These are phyloP conservation scores for Leccinum boreale DNA, from an alignment of 768 basidiomycete genomes.

Conservation along the genomic window DNA sequence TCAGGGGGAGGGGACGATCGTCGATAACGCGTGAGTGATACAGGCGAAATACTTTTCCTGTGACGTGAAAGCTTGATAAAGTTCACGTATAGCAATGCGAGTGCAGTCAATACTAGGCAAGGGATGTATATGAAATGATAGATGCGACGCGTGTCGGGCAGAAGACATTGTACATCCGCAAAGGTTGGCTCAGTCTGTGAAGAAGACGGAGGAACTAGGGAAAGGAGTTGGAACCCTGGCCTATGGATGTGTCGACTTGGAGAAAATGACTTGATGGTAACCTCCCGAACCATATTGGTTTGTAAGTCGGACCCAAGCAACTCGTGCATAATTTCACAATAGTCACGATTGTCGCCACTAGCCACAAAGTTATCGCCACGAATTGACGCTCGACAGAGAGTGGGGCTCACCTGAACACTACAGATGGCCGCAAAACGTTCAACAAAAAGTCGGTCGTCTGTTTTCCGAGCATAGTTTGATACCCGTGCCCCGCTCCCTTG, in stretches of 20 bases:
- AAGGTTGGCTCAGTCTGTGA: conserved; percentile 40
- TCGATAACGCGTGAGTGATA: conserved; percentile 32
- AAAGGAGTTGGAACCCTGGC: conserved; percentile 86
- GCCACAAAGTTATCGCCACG: neutral
- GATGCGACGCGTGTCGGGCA: conserved; percentile 70
- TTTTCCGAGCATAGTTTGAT: conserved; percentile 79
- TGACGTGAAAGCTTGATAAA: conserved; percentile 21
- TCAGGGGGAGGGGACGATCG: conserved; percentile 22
- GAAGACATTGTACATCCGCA: conserved; percentile 65
- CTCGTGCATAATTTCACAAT: conserved; percentile 72
- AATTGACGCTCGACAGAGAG: neutral
- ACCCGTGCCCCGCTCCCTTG: conserved; percentile 75
- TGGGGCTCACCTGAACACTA: conserved; percentile 64
- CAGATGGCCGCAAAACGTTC: conserved; percentile 56
- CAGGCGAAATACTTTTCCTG: conserved; percentile 25
- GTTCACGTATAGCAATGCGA: conserved; percentile 46
- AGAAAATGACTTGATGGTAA: conserved; percentile 88
- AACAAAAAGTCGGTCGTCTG: conserved; percentile 75
- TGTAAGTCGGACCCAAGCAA: conserved; percentile 25
- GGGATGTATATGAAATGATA: conserved; percentile 66
- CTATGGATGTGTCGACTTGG: conserved; percentile 64
- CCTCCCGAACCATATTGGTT: conserved; percentile 53
- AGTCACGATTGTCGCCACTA: conserved; percentile 90
- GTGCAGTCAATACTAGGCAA: conserved; percentile 50
- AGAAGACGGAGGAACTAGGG: conserved; percentile 45